Evolutionary conservation across 495 filamentous ascomycete genomes (phyloP), one percentile per base, ranked within the genome.

Genomic region (Penicillium bovifimosum): DNA sequence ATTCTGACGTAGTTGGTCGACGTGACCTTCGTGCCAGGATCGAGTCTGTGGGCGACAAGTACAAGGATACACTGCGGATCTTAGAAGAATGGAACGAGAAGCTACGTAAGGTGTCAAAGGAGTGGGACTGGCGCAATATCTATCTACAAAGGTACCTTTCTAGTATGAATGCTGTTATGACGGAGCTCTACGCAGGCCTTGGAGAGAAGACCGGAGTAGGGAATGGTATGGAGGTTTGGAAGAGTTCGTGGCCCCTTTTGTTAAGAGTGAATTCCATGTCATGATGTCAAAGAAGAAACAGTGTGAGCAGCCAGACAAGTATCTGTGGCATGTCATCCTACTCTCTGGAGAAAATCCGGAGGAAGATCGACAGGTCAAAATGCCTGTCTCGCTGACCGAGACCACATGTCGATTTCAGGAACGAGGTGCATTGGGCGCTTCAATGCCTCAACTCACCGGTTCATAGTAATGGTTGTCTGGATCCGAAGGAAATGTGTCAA

Each of bases 1-100:
- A 71, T 80, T 41, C 56, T 80, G 50, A 76, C 73, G 1, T 64
- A 76, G 67, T 64, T 72, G 29, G 65, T 75, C 8, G 76, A 80
- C 59, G 73, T 78, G 57, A 79, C 76, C 9, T 75, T 80, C 55
- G 59, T 80, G 17, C 77, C 76, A 0, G 74, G 69, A 0, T 78
- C 49, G 52, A 57, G 9, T 47, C 57, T 6, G 58, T 58, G 18
- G 61, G 68, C 11, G 55, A 57, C n/a, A 52, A 60, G 46, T 60
- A 70, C 45, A 75, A 76, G 58, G 70, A 70, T 40, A 65, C 73
- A 6, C 64, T 80, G 24, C 55, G 59, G 32, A 57, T 76, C 0
- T 53, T 71, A 27, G 63, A 65, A 16, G 55, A 70, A n/a, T 81
- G 78, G 75, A 79, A 81, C 45, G 50, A 53, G 29, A 66, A 67